Percentiles rank a stretch among this genome's conserved stretches.
phyloP scores from a whole-genome alignment of 495 filamentous ascomycete species.

The Penicillium egyptiacum region DNA sequence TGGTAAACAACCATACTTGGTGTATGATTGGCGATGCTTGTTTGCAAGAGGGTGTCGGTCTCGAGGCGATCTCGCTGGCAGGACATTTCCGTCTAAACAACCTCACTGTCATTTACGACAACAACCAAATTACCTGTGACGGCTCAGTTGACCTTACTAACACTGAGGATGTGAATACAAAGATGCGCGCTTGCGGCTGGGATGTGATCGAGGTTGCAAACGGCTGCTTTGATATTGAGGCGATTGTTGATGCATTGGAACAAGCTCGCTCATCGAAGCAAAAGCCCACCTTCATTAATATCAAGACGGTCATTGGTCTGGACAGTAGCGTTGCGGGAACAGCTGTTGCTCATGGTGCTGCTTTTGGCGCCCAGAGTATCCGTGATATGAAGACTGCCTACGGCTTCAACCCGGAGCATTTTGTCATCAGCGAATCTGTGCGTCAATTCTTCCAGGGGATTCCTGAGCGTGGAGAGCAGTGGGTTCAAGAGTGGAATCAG shows the following conservation, averaged over 20 bases:
- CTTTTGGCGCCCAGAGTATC: slow-evolving; percentile 49
- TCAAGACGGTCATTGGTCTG: slow-evolving; percentile 57
- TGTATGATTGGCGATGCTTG: slow-evolving; percentile 62
- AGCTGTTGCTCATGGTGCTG: slow-evolving; percentile 52
- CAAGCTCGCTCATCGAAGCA: slow-evolving; percentile 42
- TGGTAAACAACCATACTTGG: slow-evolving; percentile 53
- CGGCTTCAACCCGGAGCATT: slow-evolving; percentile 47
- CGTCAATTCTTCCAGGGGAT: slow-evolving; percentile 51
- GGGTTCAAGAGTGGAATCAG: slow-evolving; percentile 47
- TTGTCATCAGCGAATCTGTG: slow-evolving; percentile 47
- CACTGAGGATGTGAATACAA: slow-evolving; percentile 58
- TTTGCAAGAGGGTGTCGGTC: slow-evolving; percentile 58
- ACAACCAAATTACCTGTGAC: slow-evolving; percentile 59
- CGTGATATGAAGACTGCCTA: slow-evolving; percentile 49
- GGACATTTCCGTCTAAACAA: slow-evolving; percentile 57
- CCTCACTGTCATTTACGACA: slow-evolving; percentile 57
- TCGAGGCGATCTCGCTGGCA: slow-evolving; percentile 57
- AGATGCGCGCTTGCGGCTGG: slow-evolving; percentile 60
- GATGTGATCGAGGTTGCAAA: slow-evolving; percentile 56
- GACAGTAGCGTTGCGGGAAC: slow-evolving; percentile 51
- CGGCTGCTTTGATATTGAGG: slow-evolving; percentile 53
- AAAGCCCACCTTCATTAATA: slow-evolving; percentile 60
- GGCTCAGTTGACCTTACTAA: slow-evolving; percentile 56
- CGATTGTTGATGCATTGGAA: slow-evolving; percentile 49
- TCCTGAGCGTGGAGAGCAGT: slow-evolving; percentile 37